Base-by-base conservation (phyloP, 2,329 filamentous ascomycete species). In the Diaporthe aspalathi region DNA sequence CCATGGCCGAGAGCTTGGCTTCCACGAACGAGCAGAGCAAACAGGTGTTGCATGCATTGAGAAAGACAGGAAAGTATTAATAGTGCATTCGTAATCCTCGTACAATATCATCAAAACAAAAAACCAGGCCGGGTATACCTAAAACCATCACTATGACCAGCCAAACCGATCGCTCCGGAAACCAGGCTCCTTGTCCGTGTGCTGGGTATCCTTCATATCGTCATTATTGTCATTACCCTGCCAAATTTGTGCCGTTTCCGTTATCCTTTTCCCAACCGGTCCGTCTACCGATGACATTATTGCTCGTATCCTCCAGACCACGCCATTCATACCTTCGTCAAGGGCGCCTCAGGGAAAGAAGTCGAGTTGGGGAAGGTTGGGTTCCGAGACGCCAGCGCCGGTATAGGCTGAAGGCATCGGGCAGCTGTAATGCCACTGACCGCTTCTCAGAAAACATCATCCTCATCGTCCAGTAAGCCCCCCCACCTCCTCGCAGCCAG, bases 401-500 rank as follows among this genome's bases (percentile, higher is more conserved):
- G 7, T 9, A 20, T 5, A 9, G 38, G 35, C 27, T 8, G 14
- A 2, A 14, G n/a, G n/a, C 14, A 35, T 38, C 43, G 35, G 5
- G 45, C 45, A 50, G 45, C 29, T 38, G 29, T 16, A 17, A 24
- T 1, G 14, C 20, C 29, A 6, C 6, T 11, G 29, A 29, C 43
- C 49, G 24, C 17, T 43, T 17, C 20, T 79, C 74, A 83, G 74
- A 82, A 81, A 47, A 81, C 20, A 53, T 84, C 84, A 20, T 85
- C 69, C 12, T 17, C 83, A 17, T 83, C 80, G 22, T 82, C 81
- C 49, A 76, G 69, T 1, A 76, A 74, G 38, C 73, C 76, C 24
- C 87, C 84, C 87, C 87, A 89, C 72, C 83, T 83, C 76, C 83
- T 85, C 5, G 80, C 76, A 3, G 79, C 82, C 70, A 89, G 74